phyloP scores from a whole-genome alignment of 2,329 filamentous ascomycete species.

The Exophiala xenobiotica region DNA sequence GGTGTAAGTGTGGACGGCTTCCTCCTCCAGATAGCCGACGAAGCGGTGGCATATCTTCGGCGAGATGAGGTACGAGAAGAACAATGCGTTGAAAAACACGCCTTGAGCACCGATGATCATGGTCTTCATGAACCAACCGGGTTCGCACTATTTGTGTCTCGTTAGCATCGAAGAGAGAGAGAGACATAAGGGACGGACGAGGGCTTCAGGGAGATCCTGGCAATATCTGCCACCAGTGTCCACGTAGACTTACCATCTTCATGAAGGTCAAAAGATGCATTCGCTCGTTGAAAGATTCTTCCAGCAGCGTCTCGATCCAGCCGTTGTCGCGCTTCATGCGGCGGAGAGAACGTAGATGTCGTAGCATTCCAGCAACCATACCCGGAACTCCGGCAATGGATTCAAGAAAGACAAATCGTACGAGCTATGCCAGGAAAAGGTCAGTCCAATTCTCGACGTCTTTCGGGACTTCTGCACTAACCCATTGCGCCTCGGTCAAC shows the following conservation, averaged over 20 bases:
- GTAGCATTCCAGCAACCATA: neutral
- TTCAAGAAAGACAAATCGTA: neutral
- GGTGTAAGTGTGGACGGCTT: constrained; percentile 40
- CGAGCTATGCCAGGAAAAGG: neutral
- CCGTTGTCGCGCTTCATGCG: constrained; percentile 2
- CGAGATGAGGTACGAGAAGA: constrained; percentile 81
- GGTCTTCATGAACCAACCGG: constrained; percentile 83
- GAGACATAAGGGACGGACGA: no score
- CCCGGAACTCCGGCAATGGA: neutral
- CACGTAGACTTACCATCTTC: no score
- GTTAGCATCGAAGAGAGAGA: no score
- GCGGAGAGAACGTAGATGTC: neutral
- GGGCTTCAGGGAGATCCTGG: no score
- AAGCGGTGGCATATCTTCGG: constrained; percentile 91
- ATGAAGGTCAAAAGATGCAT: constrained; percentile 94
- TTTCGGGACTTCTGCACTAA: neutral
- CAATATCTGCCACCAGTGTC: no score
- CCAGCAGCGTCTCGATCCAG: constrained; percentile 90
- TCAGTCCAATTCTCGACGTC: neutral
- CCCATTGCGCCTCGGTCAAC: constrained; percentile 1
- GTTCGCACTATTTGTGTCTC: no score
- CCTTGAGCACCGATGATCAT: constrained; percentile 92
- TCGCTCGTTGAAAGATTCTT: constrained; percentile 87
- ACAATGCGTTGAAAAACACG: constrained; percentile 94
- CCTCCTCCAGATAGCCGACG: constrained; percentile 95